phyloP scores from a whole-genome alignment of 2,329 filamentous ascomycete species.

The Epichloe sylvatica region DNA sequence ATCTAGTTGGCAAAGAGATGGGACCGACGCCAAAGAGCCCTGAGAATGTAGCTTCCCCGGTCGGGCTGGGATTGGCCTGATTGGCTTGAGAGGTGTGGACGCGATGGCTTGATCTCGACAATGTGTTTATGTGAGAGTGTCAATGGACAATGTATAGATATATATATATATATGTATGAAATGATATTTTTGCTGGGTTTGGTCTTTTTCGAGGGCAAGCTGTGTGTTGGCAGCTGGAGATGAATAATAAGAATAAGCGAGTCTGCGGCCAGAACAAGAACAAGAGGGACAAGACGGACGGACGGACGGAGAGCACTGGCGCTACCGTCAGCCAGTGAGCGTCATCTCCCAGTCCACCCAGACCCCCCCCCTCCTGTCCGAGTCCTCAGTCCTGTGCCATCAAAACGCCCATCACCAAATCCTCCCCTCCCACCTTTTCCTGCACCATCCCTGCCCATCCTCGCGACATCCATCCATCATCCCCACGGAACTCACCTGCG shows the following conservation, averaged over 20 bases:
- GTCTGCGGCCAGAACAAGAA: too few species aligned
- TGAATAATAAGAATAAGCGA: too few species aligned
- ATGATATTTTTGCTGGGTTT: too few species aligned
- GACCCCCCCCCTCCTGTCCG: background rate
- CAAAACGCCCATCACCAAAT: background rate
- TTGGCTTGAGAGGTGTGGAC: background rate
- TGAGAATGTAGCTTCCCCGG: conserved; percentile 9
- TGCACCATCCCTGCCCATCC: conserved; percentile 4
- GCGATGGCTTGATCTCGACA: background rate
- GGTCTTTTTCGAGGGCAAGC: too few species aligned
- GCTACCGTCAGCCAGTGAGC: background rate
- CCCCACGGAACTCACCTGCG: background rate
- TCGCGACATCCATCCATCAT: conserved; percentile 1
- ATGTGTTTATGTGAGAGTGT: background rate
- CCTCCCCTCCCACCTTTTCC: conserved; percentile 1
- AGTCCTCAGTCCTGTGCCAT: background rate
- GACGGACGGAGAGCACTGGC: background rate
- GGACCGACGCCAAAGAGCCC: conserved; percentile 10
- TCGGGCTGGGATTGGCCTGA: conserved; percentile 20
- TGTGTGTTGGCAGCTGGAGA: too few species aligned
- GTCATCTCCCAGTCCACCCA: too few species aligned
- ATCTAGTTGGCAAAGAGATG: conserved; percentile 54
- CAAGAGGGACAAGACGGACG: too few species aligned
- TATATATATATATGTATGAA: background rate
- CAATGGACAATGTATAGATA: background rate